Percentiles rank a stretch among this genome's conserved stretches.
These are phyloP conservation scores for Chimonanthus salicifolius DNA, from an alignment of 164 flowering plant species.

Conservation along the genomic window DNA sequence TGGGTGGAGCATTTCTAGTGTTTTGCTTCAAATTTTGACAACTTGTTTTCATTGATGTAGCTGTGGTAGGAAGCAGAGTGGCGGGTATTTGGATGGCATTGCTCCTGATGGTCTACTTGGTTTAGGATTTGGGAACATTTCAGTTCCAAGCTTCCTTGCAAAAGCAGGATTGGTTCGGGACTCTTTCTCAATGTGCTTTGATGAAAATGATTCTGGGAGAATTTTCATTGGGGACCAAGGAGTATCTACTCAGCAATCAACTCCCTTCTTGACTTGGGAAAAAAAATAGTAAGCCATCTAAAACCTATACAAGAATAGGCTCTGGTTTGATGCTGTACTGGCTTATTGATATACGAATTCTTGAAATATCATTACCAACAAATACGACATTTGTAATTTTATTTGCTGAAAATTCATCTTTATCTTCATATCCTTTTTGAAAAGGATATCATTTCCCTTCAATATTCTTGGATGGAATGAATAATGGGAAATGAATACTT, in stretches of 20 bases:
- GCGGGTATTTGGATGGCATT: conserved; percentile 75
- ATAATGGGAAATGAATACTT: no score
- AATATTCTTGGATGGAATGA: background rate
- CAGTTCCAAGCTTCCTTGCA: conserved; percentile 81
- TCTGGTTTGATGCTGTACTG: background rate
- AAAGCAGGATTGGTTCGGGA: conserved; percentile 63
- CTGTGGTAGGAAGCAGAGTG: conserved; percentile 93
- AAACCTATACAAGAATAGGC: background rate
- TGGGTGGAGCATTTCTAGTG: no score
- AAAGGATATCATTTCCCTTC: background rate
- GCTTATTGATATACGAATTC: no score
- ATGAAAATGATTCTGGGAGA: conserved; percentile 75
- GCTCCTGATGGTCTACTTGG: conserved; percentile 99
- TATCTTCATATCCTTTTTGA: no score
- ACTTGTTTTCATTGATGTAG: conserved; percentile 33
- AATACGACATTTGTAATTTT: no score
- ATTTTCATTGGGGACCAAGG: conserved; percentile 91
- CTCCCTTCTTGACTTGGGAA: conserved; percentile 57
- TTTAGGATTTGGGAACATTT: conserved; percentile 73
- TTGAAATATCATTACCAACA: background rate
- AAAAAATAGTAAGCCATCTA: conserved; percentile 52
- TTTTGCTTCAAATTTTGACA: background rate
- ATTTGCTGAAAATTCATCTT: background rate
- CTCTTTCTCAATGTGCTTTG: conserved; percentile 86
- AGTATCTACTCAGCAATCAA: conserved; percentile 46